Evolutionary conservation across 73 alveolate genomes (phyloP), one percentile per base, ranked within the genome.

Genomic region (Strombidium stylifer): DNA sequence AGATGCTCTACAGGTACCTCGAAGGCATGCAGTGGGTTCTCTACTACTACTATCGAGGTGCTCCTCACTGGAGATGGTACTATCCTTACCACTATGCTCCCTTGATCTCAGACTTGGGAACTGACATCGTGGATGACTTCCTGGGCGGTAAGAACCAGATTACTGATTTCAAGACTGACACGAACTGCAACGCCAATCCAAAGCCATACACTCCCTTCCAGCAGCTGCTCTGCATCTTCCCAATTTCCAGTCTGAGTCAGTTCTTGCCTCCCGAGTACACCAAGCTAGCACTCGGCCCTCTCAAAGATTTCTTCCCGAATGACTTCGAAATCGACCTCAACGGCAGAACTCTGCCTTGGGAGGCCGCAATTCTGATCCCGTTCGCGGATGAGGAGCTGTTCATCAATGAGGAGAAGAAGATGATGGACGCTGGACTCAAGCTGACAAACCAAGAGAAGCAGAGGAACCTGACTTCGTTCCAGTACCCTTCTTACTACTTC

Each of bases 11-110:
- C 34, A 77, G 78, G 66, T 96, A 96, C 73, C 42, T 96, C 16
- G 96, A 93, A 71, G 98, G 98, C 31, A 60, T 96, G 49, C 91
- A 93, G 69, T 96, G 97, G 97, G 98, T 93, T n/a, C 81, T 96
- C 46, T 75, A 42, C 67, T 89, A 81, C 37, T 93, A 96, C 64
- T 96, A 87, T 59, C 80, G 76, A 80, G 99, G 99, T 16, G 90
- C 86, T 28, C 68, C 81, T 53, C 93, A 91, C 79, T 96, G 99
- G 98, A 90, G 97, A 46, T 96, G 98, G 98, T 96, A 77, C 82
- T 96, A 96, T 80, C 98, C 98, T 19, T 94, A 90, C 83, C 97
- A 93, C 84, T 96, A 96, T 73, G 98, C 99, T 11, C 99, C 99
- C 32, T 82, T 89, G 93, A 93, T 94, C 23, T 91, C 98, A 19